phyloP scores from a whole-genome alignment of 1,284 basidiomycete genomes.

The Amylostereum areolatum region DNA sequence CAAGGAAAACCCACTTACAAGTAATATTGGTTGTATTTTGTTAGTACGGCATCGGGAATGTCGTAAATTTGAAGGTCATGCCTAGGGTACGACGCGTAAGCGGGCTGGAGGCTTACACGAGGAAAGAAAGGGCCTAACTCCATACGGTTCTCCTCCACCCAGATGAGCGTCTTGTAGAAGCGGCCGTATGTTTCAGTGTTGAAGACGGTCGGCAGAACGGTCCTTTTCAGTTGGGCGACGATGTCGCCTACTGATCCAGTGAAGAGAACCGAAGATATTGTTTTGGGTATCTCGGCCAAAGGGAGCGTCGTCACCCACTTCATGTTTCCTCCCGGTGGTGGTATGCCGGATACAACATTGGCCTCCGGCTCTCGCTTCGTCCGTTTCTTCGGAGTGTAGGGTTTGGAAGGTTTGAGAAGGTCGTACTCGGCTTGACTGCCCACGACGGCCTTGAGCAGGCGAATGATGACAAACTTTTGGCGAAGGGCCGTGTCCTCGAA shows the following conservation, averaged over 20 bases:
- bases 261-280: slow-evolving; percentile 9
- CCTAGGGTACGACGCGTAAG: slow-evolving; percentile 22
- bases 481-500: slow-evolving; percentile 24
- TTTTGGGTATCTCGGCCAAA: slow-evolving; percentile 1
- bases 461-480: slow-evolving; percentile 29
- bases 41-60: slow-evolving; percentile 35
- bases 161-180: slow-evolving; percentile 46
- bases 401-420: slow-evolving; percentile 39
- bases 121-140: slow-evolving; percentile 35
- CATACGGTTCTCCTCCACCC: slow-evolving; percentile 54
- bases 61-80: slow-evolving; percentile 54
- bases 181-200: slow-evolving; percentile 35
- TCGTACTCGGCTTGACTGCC: slow-evolving; percentile 41
- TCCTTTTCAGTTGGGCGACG: slow-evolving; percentile 8
- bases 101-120: slow-evolving; percentile 13
- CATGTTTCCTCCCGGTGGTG: slow-evolving; percentile 23
- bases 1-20: slow-evolving; percentile 30
- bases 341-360: slow-evolving; percentile 41
- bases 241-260: slow-evolving; percentile 7
- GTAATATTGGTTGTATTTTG: slow-evolving; percentile 28
- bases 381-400: slow-evolving; percentile 45
- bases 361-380: slow-evolving; percentile 31
- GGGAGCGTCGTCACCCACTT: slow-evolving; percentile 19
- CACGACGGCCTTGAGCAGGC: slow-evolving; percentile 25
- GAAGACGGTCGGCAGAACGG: slow-evolving; percentile 34